Conservation (phyloP, 208 protist genomes). For the Acanthamoeba culbertsoni region DNA sequence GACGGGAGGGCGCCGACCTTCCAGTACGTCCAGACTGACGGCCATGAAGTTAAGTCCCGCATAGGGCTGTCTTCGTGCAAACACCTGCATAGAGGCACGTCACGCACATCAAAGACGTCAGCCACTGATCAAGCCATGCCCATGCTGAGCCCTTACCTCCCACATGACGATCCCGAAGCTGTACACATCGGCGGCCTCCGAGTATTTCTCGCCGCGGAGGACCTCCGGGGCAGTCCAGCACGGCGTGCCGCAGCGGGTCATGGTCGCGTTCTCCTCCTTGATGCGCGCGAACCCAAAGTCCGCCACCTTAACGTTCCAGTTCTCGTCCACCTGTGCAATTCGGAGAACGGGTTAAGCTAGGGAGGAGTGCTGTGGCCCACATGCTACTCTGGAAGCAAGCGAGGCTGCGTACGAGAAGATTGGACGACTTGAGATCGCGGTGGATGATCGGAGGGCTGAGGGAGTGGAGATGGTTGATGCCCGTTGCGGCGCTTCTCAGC, state of each 20-base stretch:
- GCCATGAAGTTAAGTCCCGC: conserved; percentile 11
- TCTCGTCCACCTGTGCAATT: conserved; percentile 39
- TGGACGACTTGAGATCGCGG: conserved; percentile 5
- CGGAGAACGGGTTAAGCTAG: too few species aligned
- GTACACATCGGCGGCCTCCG: neutral
- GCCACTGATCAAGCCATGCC: too few species aligned
- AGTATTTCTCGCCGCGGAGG: neutral
- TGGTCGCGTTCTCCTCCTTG: conserved; percentile 34
- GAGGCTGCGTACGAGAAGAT: neutral
- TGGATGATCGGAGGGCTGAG: neutral
- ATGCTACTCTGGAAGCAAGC: too few species aligned
- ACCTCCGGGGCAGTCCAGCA: conserved; percentile 28
- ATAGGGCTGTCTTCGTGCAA: neutral
- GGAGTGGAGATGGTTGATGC: conserved; percentile 27
- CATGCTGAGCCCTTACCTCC: neutral
- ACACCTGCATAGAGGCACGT: too few species aligned
- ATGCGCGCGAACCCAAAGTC: conserved; percentile 29
- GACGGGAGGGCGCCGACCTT: neutral
- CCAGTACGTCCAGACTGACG: conserved; percentile 1
- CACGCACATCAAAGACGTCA: too few species aligned
- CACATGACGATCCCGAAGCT: neutral
- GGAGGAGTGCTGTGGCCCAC: too few species aligned
- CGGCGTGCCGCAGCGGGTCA: conserved; percentile 18
- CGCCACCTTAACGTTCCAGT: conserved; percentile 29
- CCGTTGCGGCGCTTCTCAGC: neutral